These are phyloP conservation scores for Gonium pectorale DNA, from an alignment of 139 green algal species.

Conservation along the genomic window DNA sequence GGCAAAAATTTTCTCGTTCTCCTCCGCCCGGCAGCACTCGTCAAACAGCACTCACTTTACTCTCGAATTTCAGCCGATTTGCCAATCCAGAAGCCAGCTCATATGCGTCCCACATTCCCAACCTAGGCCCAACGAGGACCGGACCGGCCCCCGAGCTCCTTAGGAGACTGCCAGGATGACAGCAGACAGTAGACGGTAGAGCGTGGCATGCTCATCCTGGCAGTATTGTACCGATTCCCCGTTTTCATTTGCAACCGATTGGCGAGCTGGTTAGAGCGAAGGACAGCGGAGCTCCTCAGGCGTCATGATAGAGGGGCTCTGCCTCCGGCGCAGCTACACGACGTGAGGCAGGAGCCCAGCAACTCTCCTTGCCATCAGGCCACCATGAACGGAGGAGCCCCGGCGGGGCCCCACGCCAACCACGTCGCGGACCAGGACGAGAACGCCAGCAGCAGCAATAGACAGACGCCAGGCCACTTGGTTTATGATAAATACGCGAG, in stretches of 20 bases:
- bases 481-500: slow-evolving; percentile 38
- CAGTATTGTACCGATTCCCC: too few relatives aligned
- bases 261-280: too few relatives aligned
- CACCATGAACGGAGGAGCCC: slow-evolving; percentile 39
- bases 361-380: slow-evolving; percentile 34
- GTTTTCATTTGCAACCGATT: too few relatives aligned
- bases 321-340: slow-evolving; percentile 33
- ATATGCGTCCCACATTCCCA: too few relatives aligned
- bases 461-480: slow-evolving; percentile 31
- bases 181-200: slow-evolving; percentile 33
- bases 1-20: too few relatives aligned
- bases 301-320: slow-evolving; percentile 48
- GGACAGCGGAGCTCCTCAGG: slow-evolving; percentile 23
- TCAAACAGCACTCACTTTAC: too few relatives aligned
- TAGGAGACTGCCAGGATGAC: slow-evolving; percentile 40
- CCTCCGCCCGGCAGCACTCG: too few relatives aligned
- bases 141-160: too few relatives aligned
- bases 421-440: slow-evolving; percentile 36
- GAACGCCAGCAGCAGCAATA: slow-evolving; percentile 10
- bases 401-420: slow-evolving; percentile 26
- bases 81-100: too few relatives aligned
- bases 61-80: too few relatives aligned
- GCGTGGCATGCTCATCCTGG: slow-evolving; percentile 25
- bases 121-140: too few relatives aligned
- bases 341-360: slow-evolving; percentile 45